Base-by-base conservation (phyloP, 345 rosid genomes). In the Excoecaria cochinchinensis region DNA sequence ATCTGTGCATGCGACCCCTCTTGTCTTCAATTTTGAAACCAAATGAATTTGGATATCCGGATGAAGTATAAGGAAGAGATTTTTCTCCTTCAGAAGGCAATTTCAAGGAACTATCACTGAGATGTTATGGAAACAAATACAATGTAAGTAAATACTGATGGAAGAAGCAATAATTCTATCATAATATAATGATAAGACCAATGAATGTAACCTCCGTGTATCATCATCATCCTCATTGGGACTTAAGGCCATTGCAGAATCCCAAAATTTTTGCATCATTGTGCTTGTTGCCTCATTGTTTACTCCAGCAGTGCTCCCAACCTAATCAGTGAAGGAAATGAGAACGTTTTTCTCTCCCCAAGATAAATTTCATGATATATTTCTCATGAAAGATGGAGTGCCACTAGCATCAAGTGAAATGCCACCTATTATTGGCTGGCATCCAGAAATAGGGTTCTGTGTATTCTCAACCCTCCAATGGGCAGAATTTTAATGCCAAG, bases 211-310 rank as follows among this genome's bases (percentile, higher is more conserved):
- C 99, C 99, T 93, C 58, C 87, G 85, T 1, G 90, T 71, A 31
- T 96, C 99, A 12, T 95, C 99, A 2, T 93, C 97, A 0, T 93
- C 98, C 59, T 89, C 99, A 71, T 80, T 59, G 58, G 92, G 91
- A 85, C 92, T 86, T 70, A 88, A 73, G 46, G 90, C 89, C 92
- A 93, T 88, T 69, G 98, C 97, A 38, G 99, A 93, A 86, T 96
- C 99, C 98, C 99, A 96, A 87, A 96, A 93, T 82, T 89, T 96
- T 71, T 96, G 98, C 97, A 93, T 92, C 97, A 93, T 86, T 17
- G 94, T 77, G 90, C 80, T 86, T 63, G 95, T 78, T 51, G 91
- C 84, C 86, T 96, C 99, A 74, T 81, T 90, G 71, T 79, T 90
- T 74, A 86, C 78, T 80, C 91, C 99, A 67, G 87, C 78, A 68